These are phyloP conservation scores for Aechmea fasciata DNA, from an alignment of 176 grass and related monocot genomes.

Conservation along the genomic window DNA sequence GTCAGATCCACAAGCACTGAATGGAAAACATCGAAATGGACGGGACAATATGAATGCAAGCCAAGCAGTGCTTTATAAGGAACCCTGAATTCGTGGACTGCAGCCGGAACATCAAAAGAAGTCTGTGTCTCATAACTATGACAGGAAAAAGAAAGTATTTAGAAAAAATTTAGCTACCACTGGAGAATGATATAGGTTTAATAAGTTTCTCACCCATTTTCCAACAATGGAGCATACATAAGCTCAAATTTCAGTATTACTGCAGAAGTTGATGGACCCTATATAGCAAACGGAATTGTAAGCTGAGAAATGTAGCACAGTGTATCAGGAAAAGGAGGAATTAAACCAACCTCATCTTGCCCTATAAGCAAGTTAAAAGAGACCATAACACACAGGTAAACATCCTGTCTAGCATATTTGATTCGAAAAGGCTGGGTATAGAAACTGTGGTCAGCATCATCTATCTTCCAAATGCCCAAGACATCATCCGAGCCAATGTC, in stretches of 20 bases:
- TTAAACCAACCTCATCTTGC: constrained; percentile 52
- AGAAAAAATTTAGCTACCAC: background rate
- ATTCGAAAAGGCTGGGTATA: constrained; percentile 74
- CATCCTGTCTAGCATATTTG: constrained; percentile 88
- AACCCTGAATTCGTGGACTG: constrained; percentile 88
- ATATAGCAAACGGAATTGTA: constrained; percentile 15
- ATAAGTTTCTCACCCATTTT: constrained; percentile 38
- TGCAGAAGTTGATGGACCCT: constrained; percentile 61
- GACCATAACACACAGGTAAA: constrained; percentile 81
- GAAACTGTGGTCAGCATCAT: constrained; percentile 81
- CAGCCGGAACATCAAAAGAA: constrained; percentile 41
- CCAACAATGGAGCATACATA: constrained; percentile 46
- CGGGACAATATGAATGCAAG: constrained; percentile 83
- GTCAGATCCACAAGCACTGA: constrained; percentile 75
- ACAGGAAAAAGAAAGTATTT: constrained; percentile 29
- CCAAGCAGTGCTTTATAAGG: constrained; percentile 75
- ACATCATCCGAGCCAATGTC: constrained; percentile 43
- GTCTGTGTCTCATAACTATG: constrained; percentile 49
- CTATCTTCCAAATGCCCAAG: constrained; percentile 74
- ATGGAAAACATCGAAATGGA: constrained; percentile 88
- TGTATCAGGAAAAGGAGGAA: constrained; percentile 5
- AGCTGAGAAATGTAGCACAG: constrained; percentile 1
- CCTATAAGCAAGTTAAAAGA: constrained; percentile 76
- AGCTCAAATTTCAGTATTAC: constrained; percentile 92
- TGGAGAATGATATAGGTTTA: background rate